Evolutionary conservation across 73 alveolate genomes (phyloP).

Genomic region (Symbiodinium pilosum): DNA sequence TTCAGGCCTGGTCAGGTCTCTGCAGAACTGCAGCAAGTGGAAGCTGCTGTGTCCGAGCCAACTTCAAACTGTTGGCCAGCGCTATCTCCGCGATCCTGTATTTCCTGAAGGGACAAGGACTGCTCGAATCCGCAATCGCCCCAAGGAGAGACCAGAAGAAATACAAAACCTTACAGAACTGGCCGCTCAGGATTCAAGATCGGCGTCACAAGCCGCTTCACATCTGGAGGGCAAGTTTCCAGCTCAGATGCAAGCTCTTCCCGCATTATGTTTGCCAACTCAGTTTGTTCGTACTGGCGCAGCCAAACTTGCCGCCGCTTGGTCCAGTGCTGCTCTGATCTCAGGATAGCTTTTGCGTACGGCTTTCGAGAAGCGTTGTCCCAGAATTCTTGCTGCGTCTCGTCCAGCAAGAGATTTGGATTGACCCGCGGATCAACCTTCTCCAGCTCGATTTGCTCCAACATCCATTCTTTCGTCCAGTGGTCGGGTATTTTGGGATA

Average conservation of each 20-base stretch:
- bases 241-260: slow-evolving; percentile 26
- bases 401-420: slow-evolving; percentile 75
- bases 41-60: slow-evolving; percentile 48
- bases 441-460: slow-evolving; percentile 85
- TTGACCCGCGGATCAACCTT: slow-evolving; percentile 91
- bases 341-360: slow-evolving; percentile 73
- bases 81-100: slow-evolving; percentile 85
- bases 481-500: slow-evolving; percentile 62
- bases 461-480: slow-evolving; percentile 76
- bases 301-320: slow-evolving; percentile 63
- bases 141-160: not conserved
- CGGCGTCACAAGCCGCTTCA: slow-evolving; percentile 61
- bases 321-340: slow-evolving; percentile 81
- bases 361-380: slow-evolving; percentile 92
- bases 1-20: slow-evolving; percentile 26
- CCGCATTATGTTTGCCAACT: slow-evolving; percentile 33
- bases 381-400: slow-evolving; percentile 79
- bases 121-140: not conserved
- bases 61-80: not conserved
- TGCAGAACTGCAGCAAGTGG: not conserved
- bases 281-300: slow-evolving; percentile 82
- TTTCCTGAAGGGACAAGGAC: not conserved
- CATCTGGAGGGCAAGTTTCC: slow-evolving; percentile 34
- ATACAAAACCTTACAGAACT: not conserved
- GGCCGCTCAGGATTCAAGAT: slow-evolving; percentile 10